Evolutionary conservation across 2,329 filamentous ascomycete genomes (phyloP).

Genomic region (Ophioceras dolichostomum): DNA sequence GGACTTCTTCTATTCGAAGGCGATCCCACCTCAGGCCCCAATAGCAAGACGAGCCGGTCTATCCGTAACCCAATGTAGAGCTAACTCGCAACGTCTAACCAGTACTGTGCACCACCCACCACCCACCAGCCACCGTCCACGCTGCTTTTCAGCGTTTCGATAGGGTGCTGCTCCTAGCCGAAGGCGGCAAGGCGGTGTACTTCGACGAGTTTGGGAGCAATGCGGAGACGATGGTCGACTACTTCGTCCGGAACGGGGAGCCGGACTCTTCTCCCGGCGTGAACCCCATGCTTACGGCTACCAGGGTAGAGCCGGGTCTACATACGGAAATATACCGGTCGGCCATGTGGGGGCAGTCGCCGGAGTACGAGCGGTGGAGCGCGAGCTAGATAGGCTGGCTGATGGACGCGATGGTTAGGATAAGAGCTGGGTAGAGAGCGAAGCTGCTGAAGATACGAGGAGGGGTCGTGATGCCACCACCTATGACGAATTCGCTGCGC

Average conservation of each 20-base stretch:
- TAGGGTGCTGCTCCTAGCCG: slow-evolving; percentile 63
- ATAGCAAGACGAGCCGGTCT: slow-evolving; percentile 87
- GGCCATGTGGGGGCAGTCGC: slow-evolving; percentile 44
- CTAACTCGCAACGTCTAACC: slow-evolving; percentile 81
- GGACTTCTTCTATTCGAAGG: slow-evolving; percentile 84
- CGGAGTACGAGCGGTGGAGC: slow-evolving; percentile 46
- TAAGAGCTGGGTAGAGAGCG: slow-evolving; percentile 29
- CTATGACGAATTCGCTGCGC: slow-evolving; percentile 72
- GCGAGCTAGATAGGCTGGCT: slow-evolving; percentile 25
- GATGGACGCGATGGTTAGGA: slow-evolving; percentile 8
- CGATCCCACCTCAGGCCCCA: slow-evolving; percentile 87
- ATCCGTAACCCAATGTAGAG: slow-evolving; percentile 79
- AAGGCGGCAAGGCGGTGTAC: slow-evolving; percentile 68
- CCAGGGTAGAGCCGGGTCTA: slow-evolving; percentile 52
- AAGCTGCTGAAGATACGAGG: too few relatives aligned
- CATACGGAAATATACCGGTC: slow-evolving; percentile 53
- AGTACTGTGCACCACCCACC: slow-evolving; percentile 93
- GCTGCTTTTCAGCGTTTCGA: slow-evolving; percentile 88
- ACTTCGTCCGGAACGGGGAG: slow-evolving; percentile 66
- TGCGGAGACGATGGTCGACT: slow-evolving; percentile 51
- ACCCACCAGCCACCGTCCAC: slow-evolving; percentile 96
- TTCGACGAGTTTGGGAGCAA: slow-evolving; percentile 56
- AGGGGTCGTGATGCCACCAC: too few relatives aligned
- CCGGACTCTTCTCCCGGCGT: slow-evolving; percentile 50
- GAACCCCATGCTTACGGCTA: slow-evolving; percentile 65